Conservation (phyloP, 495 filamentous ascomycete genomes). For the Aspergillus kassunensis region DNA sequence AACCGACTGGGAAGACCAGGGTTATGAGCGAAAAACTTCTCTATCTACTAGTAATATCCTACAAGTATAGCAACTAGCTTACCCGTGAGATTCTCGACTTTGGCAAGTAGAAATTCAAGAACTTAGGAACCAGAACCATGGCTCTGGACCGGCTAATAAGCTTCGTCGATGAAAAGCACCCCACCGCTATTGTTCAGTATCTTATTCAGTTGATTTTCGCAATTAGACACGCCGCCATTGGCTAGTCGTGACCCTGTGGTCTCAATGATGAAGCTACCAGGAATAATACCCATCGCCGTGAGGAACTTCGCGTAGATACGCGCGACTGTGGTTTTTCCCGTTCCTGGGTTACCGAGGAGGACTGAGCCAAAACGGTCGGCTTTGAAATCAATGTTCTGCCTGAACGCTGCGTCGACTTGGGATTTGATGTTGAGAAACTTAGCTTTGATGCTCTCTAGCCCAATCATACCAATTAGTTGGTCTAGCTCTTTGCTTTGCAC, state of each 20-base stretch:
- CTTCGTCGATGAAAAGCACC: constrained; percentile 69
- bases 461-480: constrained; percentile 64
- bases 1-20: constrained; percentile 70
- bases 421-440: constrained; percentile 61
- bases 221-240: constrained; percentile 54
- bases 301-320: constrained; percentile 70
- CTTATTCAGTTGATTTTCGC: constrained; percentile 53
- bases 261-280: constrained; percentile 53
- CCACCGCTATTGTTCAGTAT: constrained; percentile 59
- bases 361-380: constrained; percentile 59
- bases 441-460: constrained; percentile 66
- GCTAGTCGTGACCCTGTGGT: constrained; percentile 65
- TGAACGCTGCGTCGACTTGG: constrained; percentile 56
- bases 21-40: constrained; percentile 74
- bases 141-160: constrained; percentile 58
- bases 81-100: constrained; percentile 72
- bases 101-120: constrained; percentile 69
- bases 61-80: constrained; percentile 75
- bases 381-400: constrained; percentile 54
- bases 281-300: constrained; percentile 54
- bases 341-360: constrained; percentile 77
- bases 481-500: constrained; percentile 59
- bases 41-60: constrained; percentile 76
- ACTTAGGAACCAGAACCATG: constrained; percentile 54
- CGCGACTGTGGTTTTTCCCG: constrained; percentile 83